Conservation (phyloP, 2,329 filamentous ascomycete genomes). For the Leptodontidium sp. region DNA sequence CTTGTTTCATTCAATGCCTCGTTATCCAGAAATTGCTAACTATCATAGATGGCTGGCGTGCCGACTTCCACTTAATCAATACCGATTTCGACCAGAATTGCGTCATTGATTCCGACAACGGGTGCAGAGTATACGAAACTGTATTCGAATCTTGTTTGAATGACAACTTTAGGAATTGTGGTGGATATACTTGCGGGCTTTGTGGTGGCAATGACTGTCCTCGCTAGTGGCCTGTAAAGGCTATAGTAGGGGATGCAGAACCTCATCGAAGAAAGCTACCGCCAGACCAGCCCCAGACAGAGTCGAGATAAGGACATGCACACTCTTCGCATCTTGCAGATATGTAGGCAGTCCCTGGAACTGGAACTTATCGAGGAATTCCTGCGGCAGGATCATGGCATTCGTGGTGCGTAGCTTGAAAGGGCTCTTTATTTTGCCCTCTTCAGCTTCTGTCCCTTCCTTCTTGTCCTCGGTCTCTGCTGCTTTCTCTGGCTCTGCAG, state of each 20-base stretch:
- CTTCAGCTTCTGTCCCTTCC: slow-evolving; percentile 22
- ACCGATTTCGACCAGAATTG: background rate
- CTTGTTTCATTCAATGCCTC: background rate
- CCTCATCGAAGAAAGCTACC: slow-evolving; percentile 59
- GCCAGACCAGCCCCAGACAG: slow-evolving; percentile 70
- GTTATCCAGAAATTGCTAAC: too few relatives aligned
- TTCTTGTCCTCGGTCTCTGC: background rate
- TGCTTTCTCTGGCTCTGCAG: too few relatives aligned
- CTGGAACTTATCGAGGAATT: slow-evolving; percentile 50
- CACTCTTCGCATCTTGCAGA: slow-evolving; percentile 35
- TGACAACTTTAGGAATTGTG: background rate
- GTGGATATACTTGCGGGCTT: background rate
- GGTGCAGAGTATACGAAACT: background rate
- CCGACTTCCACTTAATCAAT: background rate
- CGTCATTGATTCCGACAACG: background rate
- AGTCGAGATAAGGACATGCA: slow-evolving; percentile 74
- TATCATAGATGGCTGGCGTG: background rate
- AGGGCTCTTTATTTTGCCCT: slow-evolving; percentile 39
- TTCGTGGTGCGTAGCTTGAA: slow-evolving; percentile 46
- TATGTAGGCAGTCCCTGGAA: slow-evolving; percentile 52
- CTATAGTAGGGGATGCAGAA: slow-evolving; percentile 65
- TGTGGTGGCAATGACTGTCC: background rate
- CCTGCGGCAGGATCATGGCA: slow-evolving; percentile 48
- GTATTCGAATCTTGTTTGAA: background rate
- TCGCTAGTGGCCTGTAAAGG: too few relatives aligned